phyloP scores from a whole-genome alignment of 805 yeast species.

The Metschnikowia baotianmanensis region DNA sequence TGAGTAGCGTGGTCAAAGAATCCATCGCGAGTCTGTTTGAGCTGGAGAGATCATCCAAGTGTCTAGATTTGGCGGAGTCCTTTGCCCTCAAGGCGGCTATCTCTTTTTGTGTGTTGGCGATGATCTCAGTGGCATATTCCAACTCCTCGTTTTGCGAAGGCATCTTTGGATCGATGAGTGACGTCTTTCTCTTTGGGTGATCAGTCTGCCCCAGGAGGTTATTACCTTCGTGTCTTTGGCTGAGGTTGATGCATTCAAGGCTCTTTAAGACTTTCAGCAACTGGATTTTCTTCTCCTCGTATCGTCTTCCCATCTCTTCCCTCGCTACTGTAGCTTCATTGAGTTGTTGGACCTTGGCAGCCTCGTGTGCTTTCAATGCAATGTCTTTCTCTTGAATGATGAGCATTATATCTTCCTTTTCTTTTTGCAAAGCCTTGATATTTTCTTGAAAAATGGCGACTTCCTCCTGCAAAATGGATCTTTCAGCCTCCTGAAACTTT shows the following conservation, averaged over 20 bases:
- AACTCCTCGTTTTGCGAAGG: background rate
- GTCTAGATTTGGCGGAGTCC: background rate
- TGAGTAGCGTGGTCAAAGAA: constrained; percentile 8
- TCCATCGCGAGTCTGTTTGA: constrained; percentile 14
- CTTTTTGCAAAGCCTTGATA: background rate
- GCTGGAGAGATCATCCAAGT: constrained; percentile 1
- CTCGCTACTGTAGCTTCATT: constrained; percentile 6
- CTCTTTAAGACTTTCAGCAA: background rate
- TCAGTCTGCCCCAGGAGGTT: background rate
- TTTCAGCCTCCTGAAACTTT: constrained; percentile 11
- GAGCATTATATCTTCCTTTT: background rate
- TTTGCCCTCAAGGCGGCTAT: background rate
- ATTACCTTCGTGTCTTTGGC: background rate
- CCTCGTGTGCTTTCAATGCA: constrained; percentile 1
- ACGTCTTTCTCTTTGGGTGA: background rate
- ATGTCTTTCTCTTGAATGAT: background rate
- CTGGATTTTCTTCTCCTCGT: constrained; percentile 8
- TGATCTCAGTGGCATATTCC: background rate
- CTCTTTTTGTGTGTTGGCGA: background rate
- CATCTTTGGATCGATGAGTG: background rate
- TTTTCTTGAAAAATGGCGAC: background rate
- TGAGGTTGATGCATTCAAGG: constrained; percentile 1
- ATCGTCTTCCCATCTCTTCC: constrained; percentile 4
- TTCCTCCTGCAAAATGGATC: constrained; percentile 3
- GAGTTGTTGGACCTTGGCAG: constrained; percentile 4